Evolutionary conservation across 139 green algal species (phyloP).

Genomic region (Chloropicon primus): DNA sequence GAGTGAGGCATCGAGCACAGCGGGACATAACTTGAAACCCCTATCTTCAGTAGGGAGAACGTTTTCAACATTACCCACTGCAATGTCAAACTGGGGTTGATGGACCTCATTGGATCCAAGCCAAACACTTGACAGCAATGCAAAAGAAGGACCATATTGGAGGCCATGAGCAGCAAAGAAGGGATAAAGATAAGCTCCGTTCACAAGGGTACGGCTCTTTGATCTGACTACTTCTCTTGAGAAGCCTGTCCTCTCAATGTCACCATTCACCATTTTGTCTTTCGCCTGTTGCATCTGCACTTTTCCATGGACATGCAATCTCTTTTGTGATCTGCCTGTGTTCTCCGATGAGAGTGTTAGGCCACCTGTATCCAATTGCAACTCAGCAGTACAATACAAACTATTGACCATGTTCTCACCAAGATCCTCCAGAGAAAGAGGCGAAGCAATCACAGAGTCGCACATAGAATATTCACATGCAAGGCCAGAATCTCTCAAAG

Average conservation of each 20-base stretch:
- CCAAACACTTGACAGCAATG: conserved; percentile 11
- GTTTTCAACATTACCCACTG: background rate
- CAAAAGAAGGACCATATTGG: conserved; percentile 50
- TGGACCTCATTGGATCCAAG: background rate
- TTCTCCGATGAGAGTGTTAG: background rate
- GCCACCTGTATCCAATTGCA: background rate
- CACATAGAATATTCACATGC: background rate
- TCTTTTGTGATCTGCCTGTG: background rate
- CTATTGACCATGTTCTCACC: background rate
- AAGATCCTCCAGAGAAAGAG: background rate
- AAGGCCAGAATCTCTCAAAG: background rate
- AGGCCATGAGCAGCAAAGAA: conserved; percentile 33
- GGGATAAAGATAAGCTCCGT: conserved; percentile 22
- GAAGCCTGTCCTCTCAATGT: background rate
- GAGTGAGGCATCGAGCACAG: conserved; percentile 24
- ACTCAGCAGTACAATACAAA: background rate
- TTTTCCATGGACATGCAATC: background rate
- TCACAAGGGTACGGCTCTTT: conserved; percentile 15
- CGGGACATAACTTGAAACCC: conserved; percentile 28
- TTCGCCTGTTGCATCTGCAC: background rate
- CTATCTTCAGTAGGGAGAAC: background rate
- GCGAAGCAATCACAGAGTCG: background rate
- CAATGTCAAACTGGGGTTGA: background rate
- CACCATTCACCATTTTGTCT: background rate
- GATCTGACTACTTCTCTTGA: conserved; percentile 14